phyloP scores from a whole-genome alignment of 768 basidiomycete genomes.

The Tremella mesenterica region DNA sequence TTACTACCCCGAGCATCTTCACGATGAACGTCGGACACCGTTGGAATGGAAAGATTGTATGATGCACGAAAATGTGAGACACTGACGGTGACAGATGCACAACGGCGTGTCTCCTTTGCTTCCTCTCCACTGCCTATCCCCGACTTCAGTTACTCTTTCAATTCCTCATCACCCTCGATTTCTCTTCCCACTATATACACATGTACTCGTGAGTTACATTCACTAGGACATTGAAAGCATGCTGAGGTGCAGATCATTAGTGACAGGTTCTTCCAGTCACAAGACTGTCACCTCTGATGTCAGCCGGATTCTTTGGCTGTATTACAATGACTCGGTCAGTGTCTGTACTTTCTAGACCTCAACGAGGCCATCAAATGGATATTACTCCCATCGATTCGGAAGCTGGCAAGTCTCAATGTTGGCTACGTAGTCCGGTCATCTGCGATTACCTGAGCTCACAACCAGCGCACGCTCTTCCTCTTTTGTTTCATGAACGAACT shows the following conservation, averaged over 20 bases:
- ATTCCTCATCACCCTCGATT: conserved; percentile 91
- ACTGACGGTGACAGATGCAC: conserved; percentile 70
- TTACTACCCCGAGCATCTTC: no score
- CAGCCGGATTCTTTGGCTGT: conserved; percentile 78
- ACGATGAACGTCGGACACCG: background rate
- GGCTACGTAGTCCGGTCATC: no score
- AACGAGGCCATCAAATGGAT: background rate
- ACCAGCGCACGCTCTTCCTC: conserved; percentile 72
- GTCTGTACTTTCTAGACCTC: background rate
- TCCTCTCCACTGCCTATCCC: conserved; percentile 84
- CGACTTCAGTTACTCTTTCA: conserved; percentile 77
- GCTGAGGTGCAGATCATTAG: conserved; percentile 61
- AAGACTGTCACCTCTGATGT: conserved; percentile 88
- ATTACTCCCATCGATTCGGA: no score
- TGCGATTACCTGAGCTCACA: no score
- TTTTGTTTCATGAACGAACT: conserved; percentile 93
- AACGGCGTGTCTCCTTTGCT: conserved; percentile 87
- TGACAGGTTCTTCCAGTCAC: conserved; percentile 86
- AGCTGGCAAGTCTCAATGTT: no score
- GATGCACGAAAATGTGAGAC: background rate
- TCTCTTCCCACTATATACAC: conserved; percentile 98
- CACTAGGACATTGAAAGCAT: background rate
- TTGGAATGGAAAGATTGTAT: background rate
- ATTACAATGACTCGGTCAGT: conserved; percentile 85
- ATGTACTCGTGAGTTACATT: conserved; percentile 78